Evolutionary conservation across 208 protist species (phyloP).

Genomic region (Trichomonas gallinae): DNA sequence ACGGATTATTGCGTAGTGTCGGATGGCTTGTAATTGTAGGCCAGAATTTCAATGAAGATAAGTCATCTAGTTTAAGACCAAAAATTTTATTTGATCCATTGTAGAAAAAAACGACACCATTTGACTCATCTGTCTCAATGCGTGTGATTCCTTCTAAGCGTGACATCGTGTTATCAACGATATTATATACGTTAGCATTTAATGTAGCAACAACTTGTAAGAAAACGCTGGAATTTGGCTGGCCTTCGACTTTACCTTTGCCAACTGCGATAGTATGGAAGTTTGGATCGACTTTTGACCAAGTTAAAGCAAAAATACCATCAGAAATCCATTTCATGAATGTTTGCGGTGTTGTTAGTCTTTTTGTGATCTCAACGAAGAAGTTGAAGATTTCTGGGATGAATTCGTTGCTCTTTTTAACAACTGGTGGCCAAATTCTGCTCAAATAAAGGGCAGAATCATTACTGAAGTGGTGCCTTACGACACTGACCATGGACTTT

Average conservation of each 20-base stretch:
- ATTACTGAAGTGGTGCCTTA: not conserved
- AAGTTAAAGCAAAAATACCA: not conserved
- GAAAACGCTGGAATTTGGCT: not conserved
- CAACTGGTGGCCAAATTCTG: not conserved
- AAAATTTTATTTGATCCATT: not conserved
- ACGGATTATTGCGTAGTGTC: not conserved
- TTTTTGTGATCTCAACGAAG: not conserved
- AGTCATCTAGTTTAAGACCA: not conserved
- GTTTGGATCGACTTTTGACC: not conserved
- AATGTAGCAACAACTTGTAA: not conserved
- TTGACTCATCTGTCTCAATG: not conserved
- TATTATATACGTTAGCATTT: not conserved
- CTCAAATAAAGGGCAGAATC: not conserved
- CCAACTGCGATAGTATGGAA: not conserved
- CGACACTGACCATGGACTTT: not conserved
- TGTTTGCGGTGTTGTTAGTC: not conserved
- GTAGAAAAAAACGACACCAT: not conserved
- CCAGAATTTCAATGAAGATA: not conserved
- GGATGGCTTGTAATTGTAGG: not conserved
- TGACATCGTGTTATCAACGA: not conserved
- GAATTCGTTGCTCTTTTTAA: not conserved
- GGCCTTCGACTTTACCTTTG: not conserved
- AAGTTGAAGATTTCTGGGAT: not conserved
- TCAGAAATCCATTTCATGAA: not conserved
- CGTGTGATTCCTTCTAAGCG: not conserved